Conservation (phyloP, 2,329 filamentous ascomycete species). For the Dichotomopilus funicola region DNA sequence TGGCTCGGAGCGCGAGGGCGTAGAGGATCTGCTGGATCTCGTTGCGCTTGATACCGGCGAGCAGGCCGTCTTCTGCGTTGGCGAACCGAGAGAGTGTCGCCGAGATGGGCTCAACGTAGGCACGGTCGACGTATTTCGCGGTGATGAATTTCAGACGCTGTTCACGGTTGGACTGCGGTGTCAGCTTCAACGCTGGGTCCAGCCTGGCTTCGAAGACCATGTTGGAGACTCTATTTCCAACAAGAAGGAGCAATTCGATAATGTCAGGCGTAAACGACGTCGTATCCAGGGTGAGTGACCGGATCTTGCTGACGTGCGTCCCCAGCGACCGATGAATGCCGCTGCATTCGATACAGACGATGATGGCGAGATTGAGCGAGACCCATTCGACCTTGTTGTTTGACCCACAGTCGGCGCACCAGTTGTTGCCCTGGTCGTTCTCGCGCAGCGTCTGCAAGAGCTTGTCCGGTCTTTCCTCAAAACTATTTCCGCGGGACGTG, state of each 20-base stretch:
- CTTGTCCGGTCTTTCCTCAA: constrained; percentile 77
- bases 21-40: constrained; percentile 92
- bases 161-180: constrained; percentile 73
- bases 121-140: constrained; percentile 81
- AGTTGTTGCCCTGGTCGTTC: constrained; percentile 84
- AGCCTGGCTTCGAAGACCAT: constrained; percentile 91
- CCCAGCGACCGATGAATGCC: constrained; percentile 94
- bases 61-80: constrained; percentile 77
- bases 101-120: constrained; percentile 73
- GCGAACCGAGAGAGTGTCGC: constrained; percentile 67
- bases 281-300: constrained; percentile 90
- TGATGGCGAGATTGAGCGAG: constrained; percentile 92
- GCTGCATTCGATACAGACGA: constrained; percentile 96
- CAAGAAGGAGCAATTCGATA: constrained; percentile 81
- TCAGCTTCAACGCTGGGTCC: constrained; percentile 66
- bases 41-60: constrained; percentile 92
- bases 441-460: constrained; percentile 82
- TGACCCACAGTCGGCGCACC: constrained; percentile 91
- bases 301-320: constrained; percentile 95
- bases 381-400: constrained; percentile 96
- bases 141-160: constrained; percentile 94
- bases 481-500: constrained; percentile 63
- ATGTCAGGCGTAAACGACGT: constrained; percentile 96
- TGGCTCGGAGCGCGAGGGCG: constrained; percentile 77
- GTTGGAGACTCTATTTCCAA: constrained; percentile 93